Base-by-base conservation (phyloP, 768 basidiomycete species). In the Cubamyces sp. region DNA sequence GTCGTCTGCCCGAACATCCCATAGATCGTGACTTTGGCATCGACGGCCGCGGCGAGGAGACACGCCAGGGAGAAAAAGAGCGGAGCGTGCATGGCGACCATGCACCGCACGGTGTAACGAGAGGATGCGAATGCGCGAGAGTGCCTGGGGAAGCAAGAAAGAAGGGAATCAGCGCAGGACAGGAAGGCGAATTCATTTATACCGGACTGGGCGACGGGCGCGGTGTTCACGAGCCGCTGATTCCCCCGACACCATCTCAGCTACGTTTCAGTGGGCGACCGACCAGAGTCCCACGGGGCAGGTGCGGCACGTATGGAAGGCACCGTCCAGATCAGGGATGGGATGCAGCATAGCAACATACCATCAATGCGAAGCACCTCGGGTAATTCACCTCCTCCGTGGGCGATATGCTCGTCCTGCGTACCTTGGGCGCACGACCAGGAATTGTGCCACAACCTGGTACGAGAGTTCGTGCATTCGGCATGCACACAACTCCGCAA, bases 1-100 rank as follows among this genome's bases (percentile, higher is more conserved):
- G 62, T 64, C 23, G 62, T 64, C 54, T 60, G 62, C 9, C 62
- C 62, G 8, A 60, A 49, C 19, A 60, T 42, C 39, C 58, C 58
- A 26, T 64, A 64, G 47, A 64, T 28, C 48, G 62, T 64, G 12
- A 64, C 54, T 21, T 64, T 46, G 28, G 62, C 62, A 26, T n/a
- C 14, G 26, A 47, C 56, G 14, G 26, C 21, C 28, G 53, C 34
- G 5, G 48, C 51, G 19, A 64, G 30, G 42, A 59, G 57, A 26
- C 43, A 42, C 28, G 57, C 41, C 14, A 54, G 34, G 43, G 54
- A 54, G 47, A 59, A 37, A 58, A 64, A 21, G 62, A 64, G 62
- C 41, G 57, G 39, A 54, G 46, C 53, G 62, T 59, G 41, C 62
- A 64, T 64, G 52, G 42, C 41, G 62, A 40, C 43, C 56, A 59